Evolutionary conservation across 2,329 filamentous ascomycete genomes (phyloP), one percentile per base, ranked within the genome.

Genomic region (Acephala macrosclerotiorum): DNA sequence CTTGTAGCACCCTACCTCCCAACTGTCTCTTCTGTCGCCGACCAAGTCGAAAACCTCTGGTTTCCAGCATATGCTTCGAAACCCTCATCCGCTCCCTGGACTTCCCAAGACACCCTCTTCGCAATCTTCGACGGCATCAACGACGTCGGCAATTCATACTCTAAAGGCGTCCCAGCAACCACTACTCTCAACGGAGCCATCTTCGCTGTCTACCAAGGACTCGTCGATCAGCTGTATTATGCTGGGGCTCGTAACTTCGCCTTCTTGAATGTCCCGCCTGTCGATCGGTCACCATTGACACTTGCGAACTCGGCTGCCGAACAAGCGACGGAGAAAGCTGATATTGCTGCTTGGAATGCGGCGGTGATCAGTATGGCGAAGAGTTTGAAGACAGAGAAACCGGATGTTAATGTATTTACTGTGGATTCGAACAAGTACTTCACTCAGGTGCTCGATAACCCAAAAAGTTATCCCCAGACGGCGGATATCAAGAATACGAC

Each of bases 221-320:
- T 83, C 1, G 72, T 83, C 0, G 76, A 81, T 61, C 64, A 80
- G 22, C 76, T 91, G 7, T 87, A 87, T 67, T 73, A 77, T 2
- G 77, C 80, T 2, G 87, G 87, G 0, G 82, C 82, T 1, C 78
- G 87, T 5, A 87, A 88, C 63, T 90, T 90, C 66, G 79, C 84
- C 1, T 81, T 90, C 61, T 67, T 90, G 35, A 87, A 82, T 60
- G 86, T 89, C 0, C 88, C 88, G 1, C 85, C 84, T 1, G 76
- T 89, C 2, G 81, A 90, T 63, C 80, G 84, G 11, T 82, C 82
- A 45, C 87, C 87, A 0, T 69, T 84, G 60, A 83, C 80, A 0
- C 70, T 81, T 8, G 77, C 73, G 0, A 79, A 83, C 63, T 80
- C 78, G 6, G 68, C 73, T 1, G 64, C 66, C 16, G 71, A 77